Evolutionary conservation across 2,329 filamentous ascomycete species (phyloP), one percentile per base, ranked within the genome.

Genomic region (Coniochaeta pulveracea): DNA sequence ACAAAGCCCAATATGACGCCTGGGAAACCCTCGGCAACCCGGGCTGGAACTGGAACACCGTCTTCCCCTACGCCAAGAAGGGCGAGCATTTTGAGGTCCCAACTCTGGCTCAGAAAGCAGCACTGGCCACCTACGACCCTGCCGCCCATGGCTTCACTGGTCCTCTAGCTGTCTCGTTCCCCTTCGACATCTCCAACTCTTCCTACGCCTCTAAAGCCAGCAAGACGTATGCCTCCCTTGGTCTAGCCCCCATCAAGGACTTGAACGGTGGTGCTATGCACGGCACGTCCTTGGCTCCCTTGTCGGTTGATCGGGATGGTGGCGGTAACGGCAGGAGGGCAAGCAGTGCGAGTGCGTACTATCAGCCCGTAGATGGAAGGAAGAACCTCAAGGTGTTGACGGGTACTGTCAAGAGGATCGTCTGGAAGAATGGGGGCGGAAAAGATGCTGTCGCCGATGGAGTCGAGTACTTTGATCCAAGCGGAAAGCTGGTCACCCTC

Each of bases 31-130:
- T 65, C 2, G 61, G 61, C 2, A 64, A 63, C 34, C 34, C 47
- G 2, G 61, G 59, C 9, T 65, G 62, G 63, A 58, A 60, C 26
- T 66, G 61, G 56, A 46, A 61, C 1, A 43, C 49, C 4, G 46
- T 73, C 16, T 52, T 59, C 6, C 60, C 57, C 0, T 69, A 70
- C 39, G 62, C 64, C 42, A 61, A 58, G 19, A 59, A 60, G 43
- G 54, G 59, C 9, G 58, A 63, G 40, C 42, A 39, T 3, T 57
- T 59, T 24, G 47, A 49, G 1, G 27, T 43, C 0, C 61, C 61
- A 1, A 49, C 44, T 3, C 29, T 39, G 1, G 52, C 48, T 19
- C 59, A 65, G 39, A 35, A 39, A 1, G 45, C 42, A 1, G 47
- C 45, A 2, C 61, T 61, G 4, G 57, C 52, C 5, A 50, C 46